These are phyloP conservation scores for Solanum clarkiae DNA, from an alignment of 257 asterid genomes.

Conservation along the genomic window DNA sequence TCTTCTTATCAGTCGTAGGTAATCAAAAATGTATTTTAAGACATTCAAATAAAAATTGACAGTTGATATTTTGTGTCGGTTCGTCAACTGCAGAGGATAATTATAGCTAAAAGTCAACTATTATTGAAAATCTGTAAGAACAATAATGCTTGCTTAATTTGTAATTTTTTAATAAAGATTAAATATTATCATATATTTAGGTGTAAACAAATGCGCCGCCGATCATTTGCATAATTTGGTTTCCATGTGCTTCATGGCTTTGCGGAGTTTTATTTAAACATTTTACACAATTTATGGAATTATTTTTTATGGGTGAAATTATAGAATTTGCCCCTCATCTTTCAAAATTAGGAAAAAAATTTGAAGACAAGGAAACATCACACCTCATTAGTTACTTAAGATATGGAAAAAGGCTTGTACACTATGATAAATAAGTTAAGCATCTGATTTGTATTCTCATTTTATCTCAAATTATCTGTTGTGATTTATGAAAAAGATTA, in stretches of 20 bases:
- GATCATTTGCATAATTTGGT: neutral
- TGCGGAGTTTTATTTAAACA: neutral
- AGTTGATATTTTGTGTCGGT: neutral
- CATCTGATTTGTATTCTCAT: neutral
- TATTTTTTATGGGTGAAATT: neutral
- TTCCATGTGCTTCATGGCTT: conserved; percentile 6
- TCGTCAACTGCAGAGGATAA: neutral
- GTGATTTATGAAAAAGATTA: neutral
- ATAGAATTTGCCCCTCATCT: neutral
- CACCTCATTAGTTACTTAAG: neutral
- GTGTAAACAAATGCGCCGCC: conserved; percentile 1
- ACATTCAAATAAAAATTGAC: neutral
- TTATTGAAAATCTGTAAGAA: neutral
- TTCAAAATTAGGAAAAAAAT: neutral
- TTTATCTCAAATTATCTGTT: neutral
- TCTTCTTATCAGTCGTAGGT: neutral
- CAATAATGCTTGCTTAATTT: neutral
- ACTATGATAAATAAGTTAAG: neutral
- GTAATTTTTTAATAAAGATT: neutral
- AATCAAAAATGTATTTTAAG: neutral
- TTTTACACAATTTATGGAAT: neutral
- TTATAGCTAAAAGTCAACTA: neutral
- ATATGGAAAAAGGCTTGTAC: neutral
- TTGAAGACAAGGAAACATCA: neutral
- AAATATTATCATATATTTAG: neutral